These are phyloP conservation scores for Termitomyces sp. DNA, from an alignment of 768 basidiomycete genomes.

Conservation along the genomic window DNA sequence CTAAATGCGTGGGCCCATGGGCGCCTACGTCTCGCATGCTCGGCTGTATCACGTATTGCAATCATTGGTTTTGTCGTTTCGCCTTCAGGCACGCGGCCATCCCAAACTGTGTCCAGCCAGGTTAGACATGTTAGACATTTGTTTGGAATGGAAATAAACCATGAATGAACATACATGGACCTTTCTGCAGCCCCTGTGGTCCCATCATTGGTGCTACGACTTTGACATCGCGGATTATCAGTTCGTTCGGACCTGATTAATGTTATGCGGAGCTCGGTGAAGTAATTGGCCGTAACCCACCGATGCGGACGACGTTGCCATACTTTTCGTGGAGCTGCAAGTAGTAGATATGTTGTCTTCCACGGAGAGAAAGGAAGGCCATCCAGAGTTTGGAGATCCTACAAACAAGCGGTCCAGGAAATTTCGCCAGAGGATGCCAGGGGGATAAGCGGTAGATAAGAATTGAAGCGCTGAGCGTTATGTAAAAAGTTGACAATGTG, in stretches of 20 bases:
- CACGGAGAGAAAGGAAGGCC: constrained; percentile 29
- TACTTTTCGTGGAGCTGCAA: constrained; percentile 47
- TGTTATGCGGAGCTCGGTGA: background rate
- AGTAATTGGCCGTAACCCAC: too few species aligned
- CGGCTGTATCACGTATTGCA: constrained; percentile 33
- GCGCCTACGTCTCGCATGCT: constrained; percentile 41
- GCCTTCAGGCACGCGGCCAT: constrained; percentile 41
- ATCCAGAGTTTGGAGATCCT: constrained; percentile 38
- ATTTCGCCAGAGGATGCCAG: constrained; percentile 47
- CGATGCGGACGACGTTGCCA: constrained; percentile 54
- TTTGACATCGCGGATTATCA: constrained; percentile 46
- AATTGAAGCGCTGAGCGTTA: constrained; percentile 26
- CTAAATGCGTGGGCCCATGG: constrained; percentile 49
- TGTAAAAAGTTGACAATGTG: constrained; percentile 24
- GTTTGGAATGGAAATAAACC: background rate
- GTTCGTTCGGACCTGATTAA: constrained; percentile 60
- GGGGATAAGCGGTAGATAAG: constrained; percentile 47
- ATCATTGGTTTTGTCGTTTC: constrained; percentile 30
- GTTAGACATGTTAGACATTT: too few species aligned
- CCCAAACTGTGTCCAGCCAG: constrained; percentile 38
- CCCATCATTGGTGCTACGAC: constrained; percentile 47
- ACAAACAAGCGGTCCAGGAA: constrained; percentile 43
- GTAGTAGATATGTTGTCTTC: constrained; percentile 44
- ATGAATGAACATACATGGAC: constrained; percentile 37
- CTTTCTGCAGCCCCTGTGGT: constrained; percentile 48